Evolutionary conservation across 2,329 filamentous ascomycete genomes (phyloP), one percentile per base, ranked within the genome.

Genomic region (Epicoccum sorghinum): DNA sequence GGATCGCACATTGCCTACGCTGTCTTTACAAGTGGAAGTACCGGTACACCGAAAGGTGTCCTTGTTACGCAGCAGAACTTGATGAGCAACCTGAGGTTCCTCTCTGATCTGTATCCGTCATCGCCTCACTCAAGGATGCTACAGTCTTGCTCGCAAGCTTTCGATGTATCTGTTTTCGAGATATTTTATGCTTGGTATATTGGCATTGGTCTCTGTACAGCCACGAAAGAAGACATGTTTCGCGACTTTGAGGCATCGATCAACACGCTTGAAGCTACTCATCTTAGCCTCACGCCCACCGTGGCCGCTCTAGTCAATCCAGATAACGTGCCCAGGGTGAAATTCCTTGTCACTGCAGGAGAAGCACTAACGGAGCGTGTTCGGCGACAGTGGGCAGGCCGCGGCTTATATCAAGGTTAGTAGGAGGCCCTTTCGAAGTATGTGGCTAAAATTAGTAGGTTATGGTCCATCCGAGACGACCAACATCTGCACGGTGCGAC

Each of bases 381-480:
- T 0, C 84, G 88, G 36, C 78, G 82, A 1, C 80, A 80, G 30
- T 96, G 93, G 93, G 82, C 81, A 24, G 80, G 80, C 0, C 80
- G 77, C 35, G 82, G 86, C 12, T 78, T 96, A 0, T 92, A 87
- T 70, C 89, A 95, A 77, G 91, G 68, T 67, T 56, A 55, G 84
- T 42, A 58, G 50, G 52, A 30, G 4, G 7, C 3, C 23, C 18
- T 23, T 30, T 9, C 14, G 8, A 32, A 4, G 27, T 4, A 22
- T n/a, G n/a, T 12, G 25, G 22, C 37, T 58, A 41, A 56, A n/a
- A 9, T 7, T 9, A 25, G 27, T 13, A 72, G 70, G 87, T 0
- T 96, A 96, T 59, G 91, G 91, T 0, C 90, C 91, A 0, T 91
- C 89, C 0, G 92, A 96, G 72, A 91, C 89, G 0, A 96, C 91